phyloP scores from a whole-genome alignment of 1,284 basidiomycete species.

The Tetrapyrgos nigripes region DNA sequence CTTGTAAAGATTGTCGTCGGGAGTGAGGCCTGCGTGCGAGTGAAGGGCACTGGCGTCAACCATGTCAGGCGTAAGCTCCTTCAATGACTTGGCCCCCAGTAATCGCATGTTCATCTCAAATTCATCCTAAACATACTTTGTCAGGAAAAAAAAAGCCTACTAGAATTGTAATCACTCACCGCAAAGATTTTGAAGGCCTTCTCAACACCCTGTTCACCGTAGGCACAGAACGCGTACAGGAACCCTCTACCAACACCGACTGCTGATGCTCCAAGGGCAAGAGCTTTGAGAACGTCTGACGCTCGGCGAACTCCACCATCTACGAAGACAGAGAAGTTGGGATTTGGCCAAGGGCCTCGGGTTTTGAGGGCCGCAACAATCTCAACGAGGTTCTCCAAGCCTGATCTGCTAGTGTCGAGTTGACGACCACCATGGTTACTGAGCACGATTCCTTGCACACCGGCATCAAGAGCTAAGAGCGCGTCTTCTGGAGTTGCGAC shows the following conservation, averaged over 20 bases:
- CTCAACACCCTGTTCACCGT: constrained; percentile 66
- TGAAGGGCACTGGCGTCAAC: constrained; percentile 64
- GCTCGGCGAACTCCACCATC: constrained; percentile 73
- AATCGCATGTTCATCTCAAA: constrained; percentile 90
- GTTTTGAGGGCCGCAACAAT: constrained; percentile 65
- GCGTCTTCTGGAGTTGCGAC: constrained; percentile 71
- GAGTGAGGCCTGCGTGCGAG: constrained; percentile 46
- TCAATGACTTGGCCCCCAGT: constrained; percentile 75
- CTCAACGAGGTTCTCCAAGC: constrained; percentile 69
- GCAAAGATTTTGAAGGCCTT: constrained; percentile 55
- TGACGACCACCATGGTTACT: constrained; percentile 92
- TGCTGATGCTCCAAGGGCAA: constrained; percentile 73
- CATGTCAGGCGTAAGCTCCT: constrained; percentile 82
- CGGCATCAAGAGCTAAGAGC: constrained; percentile 85
- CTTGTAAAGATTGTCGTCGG: constrained; percentile 54
- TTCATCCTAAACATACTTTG: constrained; percentile 62
- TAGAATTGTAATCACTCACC: constrained; percentile 16
- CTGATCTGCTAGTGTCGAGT: constrained; percentile 68
- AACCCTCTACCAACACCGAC: constrained; percentile 64
- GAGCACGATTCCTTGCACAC: constrained; percentile 85
- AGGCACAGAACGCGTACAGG: constrained; percentile 70
- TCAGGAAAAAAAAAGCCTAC: not conserved
- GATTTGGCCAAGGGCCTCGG: constrained; percentile 48
- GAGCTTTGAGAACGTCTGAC: constrained; percentile 76
- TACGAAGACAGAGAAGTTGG: constrained; percentile 70